phyloP scores from a whole-genome alignment of 208 protist species.

The Naegleria fowleri region DNA sequence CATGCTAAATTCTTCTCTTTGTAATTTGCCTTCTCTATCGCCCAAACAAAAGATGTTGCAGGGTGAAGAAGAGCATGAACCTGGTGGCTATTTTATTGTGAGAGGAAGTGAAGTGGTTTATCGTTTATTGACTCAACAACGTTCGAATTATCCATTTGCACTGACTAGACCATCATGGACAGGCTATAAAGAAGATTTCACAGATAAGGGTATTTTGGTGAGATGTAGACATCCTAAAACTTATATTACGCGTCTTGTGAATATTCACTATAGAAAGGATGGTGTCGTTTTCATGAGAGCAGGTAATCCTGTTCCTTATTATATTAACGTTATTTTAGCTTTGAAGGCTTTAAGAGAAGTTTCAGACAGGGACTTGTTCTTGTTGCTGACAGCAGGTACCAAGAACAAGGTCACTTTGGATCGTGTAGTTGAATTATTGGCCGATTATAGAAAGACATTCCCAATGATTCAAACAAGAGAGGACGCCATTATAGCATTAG shows the following conservation, averaged over 20 bases:
- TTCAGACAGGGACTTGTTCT: slow-evolving; percentile 73
- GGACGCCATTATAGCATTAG: background rate
- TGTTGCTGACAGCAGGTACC: slow-evolving; percentile 46
- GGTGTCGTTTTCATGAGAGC: slow-evolving; percentile 65
- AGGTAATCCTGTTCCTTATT: slow-evolving; percentile 55
- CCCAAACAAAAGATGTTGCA: background rate
- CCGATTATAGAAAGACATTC: slow-evolving; percentile 24
- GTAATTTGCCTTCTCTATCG: background rate
- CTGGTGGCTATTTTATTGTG: slow-evolving; percentile 98
- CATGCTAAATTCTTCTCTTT: background rate
- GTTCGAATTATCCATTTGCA: slow-evolving; percentile 88
- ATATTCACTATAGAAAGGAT: slow-evolving; percentile 90
- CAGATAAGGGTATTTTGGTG: slow-evolving; percentile 84
- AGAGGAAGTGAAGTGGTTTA: slow-evolving; percentile 95
- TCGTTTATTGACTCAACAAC: slow-evolving; percentile 86
- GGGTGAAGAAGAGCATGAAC: slow-evolving; percentile 84
- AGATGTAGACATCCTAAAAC: slow-evolving; percentile 83
- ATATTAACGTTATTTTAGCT: slow-evolving; percentile 64
- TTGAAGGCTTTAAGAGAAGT: slow-evolving; percentile 57
- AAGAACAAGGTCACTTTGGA: slow-evolving; percentile 59
- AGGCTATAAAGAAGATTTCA: slow-evolving; percentile 37
- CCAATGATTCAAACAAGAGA: background rate
- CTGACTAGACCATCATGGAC: slow-evolving; percentile 69
- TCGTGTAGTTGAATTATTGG: slow-evolving; percentile 54
- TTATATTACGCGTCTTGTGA: slow-evolving; percentile 70